A percentile compares a stretch with the other conserved stretches of the same genome.
Conservation (phyloP, 768 basidiomycete species). For the Boletus edulis region DNA sequence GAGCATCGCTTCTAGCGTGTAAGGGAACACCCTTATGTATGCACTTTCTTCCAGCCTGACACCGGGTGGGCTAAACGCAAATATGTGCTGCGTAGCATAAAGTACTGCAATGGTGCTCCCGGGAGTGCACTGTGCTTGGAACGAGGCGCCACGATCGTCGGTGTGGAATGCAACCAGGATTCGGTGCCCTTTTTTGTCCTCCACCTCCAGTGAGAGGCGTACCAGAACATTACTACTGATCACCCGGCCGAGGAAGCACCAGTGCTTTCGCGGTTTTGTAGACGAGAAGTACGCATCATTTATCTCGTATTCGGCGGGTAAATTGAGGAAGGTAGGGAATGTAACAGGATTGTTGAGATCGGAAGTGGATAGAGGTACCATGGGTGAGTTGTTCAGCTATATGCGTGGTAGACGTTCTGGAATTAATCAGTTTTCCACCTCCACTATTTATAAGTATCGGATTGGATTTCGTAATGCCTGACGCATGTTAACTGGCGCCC, state of each 20-base stretch:
- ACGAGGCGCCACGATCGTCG: conserved; percentile 27
- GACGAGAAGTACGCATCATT: conserved; percentile 21
- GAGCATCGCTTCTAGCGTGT: conserved; percentile 26
- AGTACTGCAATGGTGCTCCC: conserved; percentile 33
- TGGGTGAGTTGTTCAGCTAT: conserved; percentile 9
- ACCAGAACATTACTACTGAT: conserved; percentile 25
- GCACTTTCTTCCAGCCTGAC: conserved; percentile 25
- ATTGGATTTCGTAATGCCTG: not conserved
- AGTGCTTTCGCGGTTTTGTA: conserved; percentile 26
- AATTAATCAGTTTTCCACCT: not conserved
- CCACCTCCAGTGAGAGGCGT: conserved; percentile 28
- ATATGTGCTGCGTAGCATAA: conserved; percentile 29
- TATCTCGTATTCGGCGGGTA: conserved; percentile 24
- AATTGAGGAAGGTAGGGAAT: conserved; percentile 23
- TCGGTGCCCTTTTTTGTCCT: conserved; percentile 25
- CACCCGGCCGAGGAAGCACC: conserved; percentile 30
- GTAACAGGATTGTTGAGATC: conserved; percentile 24
- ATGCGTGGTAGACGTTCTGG: not conserved
- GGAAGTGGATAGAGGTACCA: conserved; percentile 21
- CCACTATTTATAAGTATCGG: conserved; percentile 11
- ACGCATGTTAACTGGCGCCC: not conserved
- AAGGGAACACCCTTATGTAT: conserved; percentile 27
- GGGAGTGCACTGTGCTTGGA: conserved; percentile 19
- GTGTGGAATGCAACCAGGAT: conserved; percentile 31
- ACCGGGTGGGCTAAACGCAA: conserved; percentile 30